A percentile compares a stretch with the other conserved stretches of the same genome.
Conservation (phyloP, 73 alveolate genomes). For the Durusdinium trenchii region DNA sequence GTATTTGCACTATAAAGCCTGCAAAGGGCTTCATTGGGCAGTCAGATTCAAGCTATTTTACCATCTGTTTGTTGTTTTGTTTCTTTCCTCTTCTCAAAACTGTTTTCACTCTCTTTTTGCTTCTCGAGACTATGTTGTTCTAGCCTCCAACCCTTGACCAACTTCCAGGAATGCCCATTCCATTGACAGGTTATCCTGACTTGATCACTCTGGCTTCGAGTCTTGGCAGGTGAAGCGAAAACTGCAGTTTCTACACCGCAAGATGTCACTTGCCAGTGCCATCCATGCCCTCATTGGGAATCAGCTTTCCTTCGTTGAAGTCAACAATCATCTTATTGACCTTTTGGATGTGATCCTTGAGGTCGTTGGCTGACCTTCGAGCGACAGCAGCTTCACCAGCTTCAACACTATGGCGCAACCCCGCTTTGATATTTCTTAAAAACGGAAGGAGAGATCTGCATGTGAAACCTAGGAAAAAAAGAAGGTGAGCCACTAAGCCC, state of each 20-base stretch:
- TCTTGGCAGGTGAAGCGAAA: neutral
- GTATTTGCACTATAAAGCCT: no score
- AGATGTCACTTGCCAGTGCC: neutral
- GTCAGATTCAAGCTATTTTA: no score
- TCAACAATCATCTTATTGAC: slow-evolving; percentile 81
- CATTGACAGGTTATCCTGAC: neutral
- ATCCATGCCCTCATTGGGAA: slow-evolving; percentile 40
- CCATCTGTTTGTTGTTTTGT: no score
- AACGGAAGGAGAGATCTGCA: no score
- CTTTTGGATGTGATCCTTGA: slow-evolving; percentile 59
- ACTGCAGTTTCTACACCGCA: slow-evolving; percentile 24
- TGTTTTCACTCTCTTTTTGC: no score
- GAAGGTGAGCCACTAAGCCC: no score
- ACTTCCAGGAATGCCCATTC: neutral
- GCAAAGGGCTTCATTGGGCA: no score
- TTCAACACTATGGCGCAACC: neutral
- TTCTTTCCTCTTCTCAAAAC: no score
- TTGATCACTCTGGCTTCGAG: slow-evolving; percentile 4
- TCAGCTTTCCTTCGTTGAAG: slow-evolving; percentile 90
- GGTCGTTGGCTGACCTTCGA: slow-evolving; percentile 60
- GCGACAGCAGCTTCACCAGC: neutral
- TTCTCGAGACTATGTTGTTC: neutral
- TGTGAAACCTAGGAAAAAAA: no score
- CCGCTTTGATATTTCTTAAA: no score
- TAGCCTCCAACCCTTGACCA: neutral